Evolutionary conservation across 116 monocot genomes (phyloP).

Genomic region (Dioscorea cayenensis): DNA sequence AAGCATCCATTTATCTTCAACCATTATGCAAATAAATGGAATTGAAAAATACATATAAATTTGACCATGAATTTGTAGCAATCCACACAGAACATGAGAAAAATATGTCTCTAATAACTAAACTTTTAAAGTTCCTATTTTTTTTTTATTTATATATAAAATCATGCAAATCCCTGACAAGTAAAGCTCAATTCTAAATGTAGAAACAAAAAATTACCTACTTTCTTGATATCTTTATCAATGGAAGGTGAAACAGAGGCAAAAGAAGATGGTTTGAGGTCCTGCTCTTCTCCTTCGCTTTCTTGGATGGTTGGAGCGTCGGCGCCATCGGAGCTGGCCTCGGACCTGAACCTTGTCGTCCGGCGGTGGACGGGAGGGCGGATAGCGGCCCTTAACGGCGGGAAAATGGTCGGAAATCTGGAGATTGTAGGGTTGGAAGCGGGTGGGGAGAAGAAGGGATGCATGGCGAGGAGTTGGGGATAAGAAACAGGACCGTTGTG

Average conservation of each 20-base stretch:
- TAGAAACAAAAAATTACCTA: slow-evolving; percentile 43
- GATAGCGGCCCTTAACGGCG: neutral
- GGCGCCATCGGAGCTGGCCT: slow-evolving; percentile 22
- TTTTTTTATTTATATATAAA: no score
- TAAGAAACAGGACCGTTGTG: no score
- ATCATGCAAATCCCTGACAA: neutral
- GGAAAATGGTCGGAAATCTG: slow-evolving; percentile 6
- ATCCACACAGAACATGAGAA: no score
- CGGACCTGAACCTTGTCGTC: slow-evolving; percentile 13
- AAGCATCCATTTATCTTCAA: no score
- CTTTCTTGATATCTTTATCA: slow-evolving; percentile 13
- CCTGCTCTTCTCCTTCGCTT: slow-evolving; percentile 2
- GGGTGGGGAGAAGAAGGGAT: neutral
- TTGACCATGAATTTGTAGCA: no score
- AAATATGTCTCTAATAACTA: no score
- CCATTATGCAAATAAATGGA: no score
- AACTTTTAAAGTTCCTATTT: no score
- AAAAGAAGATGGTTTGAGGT: neutral
- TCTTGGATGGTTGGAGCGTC: slow-evolving; percentile 13
- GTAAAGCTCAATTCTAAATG: neutral
- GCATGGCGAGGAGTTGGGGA: neutral
- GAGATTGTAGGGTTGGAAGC: slow-evolving; percentile 9
- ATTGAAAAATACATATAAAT: no score
- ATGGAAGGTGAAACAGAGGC: neutral
- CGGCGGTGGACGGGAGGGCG: neutral